Base-by-base conservation (phyloP, 2,329 filamentous ascomycete genomes). In the Verticillium nonalfalfae region DNA sequence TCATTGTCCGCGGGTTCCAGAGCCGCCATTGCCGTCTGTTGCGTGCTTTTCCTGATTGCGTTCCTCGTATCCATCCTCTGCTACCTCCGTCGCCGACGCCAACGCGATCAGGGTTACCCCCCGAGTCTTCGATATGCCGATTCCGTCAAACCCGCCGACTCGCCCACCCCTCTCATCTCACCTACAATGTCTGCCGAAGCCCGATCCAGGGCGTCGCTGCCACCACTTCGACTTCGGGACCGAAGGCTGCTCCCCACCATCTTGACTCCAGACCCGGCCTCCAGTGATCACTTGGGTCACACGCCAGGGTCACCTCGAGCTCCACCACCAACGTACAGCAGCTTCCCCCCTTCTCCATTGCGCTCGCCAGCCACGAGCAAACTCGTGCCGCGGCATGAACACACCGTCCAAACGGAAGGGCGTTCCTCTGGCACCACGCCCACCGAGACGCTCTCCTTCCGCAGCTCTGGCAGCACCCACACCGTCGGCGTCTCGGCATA, bases 161-260 rank as follows among this genome's bases (percentile, higher is more conserved):
- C 77, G 1, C 75, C 74, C 0, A 76, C 78, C 14, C 78, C 77
- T 2, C 69, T 82, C 0, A 76, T 79, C 54, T 75, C 78, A 0
- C 73, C 78, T 0, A 68, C 72, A 0, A 61, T 68, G 7, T 74
- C 75, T 1, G 64, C 68, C n/a, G 66, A 67, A n/a, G 68, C 50
- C 54, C 56, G 39, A 45, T 57, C 68, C 39, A 59, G 65, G 2
- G 73, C 73, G 0, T 66, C 79, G 31, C 80, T 76, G 0, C 80
- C 81, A 1, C 81, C 81, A 0, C 76, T 76, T 1, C 76, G 80
- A 18, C 75, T 84, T 1, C 74, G 77, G 59, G 79, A 83, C 58
- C 75, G 81, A 6, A 76, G 70, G 39, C 73, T 79, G 57, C 74
- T 83, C 18, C 72, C 77, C 1, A 71, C 75, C 9, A 34, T 56